Base-by-base conservation (phyloP, 1,284 basidiomycete species). In the Sutorius eximius region DNA sequence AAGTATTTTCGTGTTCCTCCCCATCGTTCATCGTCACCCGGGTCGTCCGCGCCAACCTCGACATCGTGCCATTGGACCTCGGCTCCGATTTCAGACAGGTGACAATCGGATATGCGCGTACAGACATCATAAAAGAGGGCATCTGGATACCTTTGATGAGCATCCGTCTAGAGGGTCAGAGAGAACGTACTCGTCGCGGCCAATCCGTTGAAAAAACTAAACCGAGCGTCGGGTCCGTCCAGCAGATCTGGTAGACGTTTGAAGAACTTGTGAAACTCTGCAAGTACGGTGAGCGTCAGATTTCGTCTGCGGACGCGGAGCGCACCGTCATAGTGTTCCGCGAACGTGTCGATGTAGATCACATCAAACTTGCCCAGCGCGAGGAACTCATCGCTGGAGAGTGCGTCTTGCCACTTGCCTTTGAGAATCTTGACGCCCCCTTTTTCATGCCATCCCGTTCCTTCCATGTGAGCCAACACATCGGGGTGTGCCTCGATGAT, bases 401-500 rank as follows among this genome's bases (percentile, higher is more conserved):
- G 70, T 64, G 86, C 87, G 62, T 95, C 91, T 74, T 97, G 93
- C 95, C 95, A 98, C 69, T 87, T 87, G 0, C 93, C 93, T 70
- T 93, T 87, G n/a, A 95, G 76, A 51, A 96, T 85, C 44, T 76
- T 82, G 24, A 97, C 90, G n/a, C 85, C 85, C 1, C 83, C 79
- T 63, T 86, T 87, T 37, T 86, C 79, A 61, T 87, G 83, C 85
- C 96, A 95, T 1, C 93, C 87, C 58, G 70, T 71, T 37, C 78
- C 73, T 52, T 77, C 82, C 86, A 95, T 93, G 67, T 89, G 82
- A 50, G 77, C 72, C 11, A 98, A 78, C 1, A 98, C 95, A 66
- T 97, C 92, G 0, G 91, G 89, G 68, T 99, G 97, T 0, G 96
- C 87, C 73, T 99, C 97, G 59, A 98, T 88, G 62, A 99, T 97